Evolutionary conservation across 2,329 filamentous ascomycete genomes (phyloP), one percentile per base, ranked within the genome.

Genomic region (Pseudogymnoascus sp.): DNA sequence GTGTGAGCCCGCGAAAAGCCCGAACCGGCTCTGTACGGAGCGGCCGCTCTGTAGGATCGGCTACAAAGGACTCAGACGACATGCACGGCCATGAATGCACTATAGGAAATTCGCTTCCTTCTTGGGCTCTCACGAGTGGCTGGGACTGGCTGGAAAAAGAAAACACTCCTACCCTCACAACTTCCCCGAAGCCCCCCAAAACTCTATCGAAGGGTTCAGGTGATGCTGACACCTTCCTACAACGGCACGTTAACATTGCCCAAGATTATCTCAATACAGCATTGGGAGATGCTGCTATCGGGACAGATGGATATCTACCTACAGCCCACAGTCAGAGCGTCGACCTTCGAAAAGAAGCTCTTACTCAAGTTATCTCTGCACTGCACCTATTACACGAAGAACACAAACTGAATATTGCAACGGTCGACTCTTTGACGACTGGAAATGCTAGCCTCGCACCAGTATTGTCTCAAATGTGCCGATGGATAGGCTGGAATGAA

Each of bases 321-420:
- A 89, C 86, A 0, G 83, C 81, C 2, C 63, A 76, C 2, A 74
- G 74, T 74, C 33, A 73, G 69, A 65, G 75, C 58, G 76, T 81
- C 60, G 82, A 79, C 61, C 77, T 81, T 38, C 82, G 85, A 44
- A 80, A 82, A 62, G 86, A 80, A 70, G 76, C 85, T 61, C 80
- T 89, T 35, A 77, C 88, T 71, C 83, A 90, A 69, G 80, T 89
- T 60, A 82, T 93, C 38, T 78, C 95, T 66, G 88, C 84, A 0
- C 78, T 99, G 10, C 94, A 99, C 75, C 79, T 97, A 2, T 78
- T 96, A n/a, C 82, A 89, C 0, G 93, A 99, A 73, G 94, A 99
- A 72, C 82, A 89, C 65, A 97, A 96, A 71, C 81, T 99, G 1
- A 85, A 90, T 64, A 82, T 87, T 3, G 76, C 79, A 61, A 78